These are phyloP conservation scores for Suhomyces sp. DNA, from an alignment of 805 yeast genomes.

Conservation along the genomic window DNA sequence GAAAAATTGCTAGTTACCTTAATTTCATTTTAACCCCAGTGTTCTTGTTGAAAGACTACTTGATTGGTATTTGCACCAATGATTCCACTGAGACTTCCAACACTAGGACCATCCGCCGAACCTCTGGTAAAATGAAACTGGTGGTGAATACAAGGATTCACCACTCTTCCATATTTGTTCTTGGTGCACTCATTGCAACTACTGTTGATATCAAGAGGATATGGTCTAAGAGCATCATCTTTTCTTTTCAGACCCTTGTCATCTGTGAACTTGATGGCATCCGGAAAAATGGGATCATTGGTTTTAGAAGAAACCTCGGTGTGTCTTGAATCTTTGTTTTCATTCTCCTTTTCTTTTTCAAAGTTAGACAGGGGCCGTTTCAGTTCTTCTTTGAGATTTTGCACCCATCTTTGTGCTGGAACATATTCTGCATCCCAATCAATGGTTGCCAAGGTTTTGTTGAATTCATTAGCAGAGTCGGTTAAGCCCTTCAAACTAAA, in stretches of 20 bases:
- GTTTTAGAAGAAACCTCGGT: too few relatives aligned
- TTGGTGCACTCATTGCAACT: slow-evolving; percentile 4
- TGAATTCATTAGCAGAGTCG: slow-evolving; percentile 5
- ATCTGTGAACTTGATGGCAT: too few relatives aligned
- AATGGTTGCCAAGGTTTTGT: slow-evolving; percentile 1
- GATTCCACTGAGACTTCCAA: too few relatives aligned
- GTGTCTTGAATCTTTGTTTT: slow-evolving; percentile 2
- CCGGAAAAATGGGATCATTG: too few relatives aligned
- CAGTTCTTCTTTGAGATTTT: too few relatives aligned
- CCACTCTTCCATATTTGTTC: slow-evolving; percentile 7
- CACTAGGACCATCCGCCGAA: too few relatives aligned
- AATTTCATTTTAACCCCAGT: neutral
- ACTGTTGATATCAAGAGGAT: too few relatives aligned
- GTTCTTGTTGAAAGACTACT: slow-evolving; percentile 1
- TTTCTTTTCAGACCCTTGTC: too few relatives aligned
- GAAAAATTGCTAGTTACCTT: too few relatives aligned
- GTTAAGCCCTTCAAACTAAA: slow-evolving; percentile 19
- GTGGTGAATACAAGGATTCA: slow-evolving; percentile 14
- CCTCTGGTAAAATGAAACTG: too few relatives aligned
- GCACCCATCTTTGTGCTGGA: slow-evolving; percentile 3
- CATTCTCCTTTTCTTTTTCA: slow-evolving; percentile 4
- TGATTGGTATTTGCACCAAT: slow-evolving; percentile 1
- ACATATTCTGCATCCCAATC: slow-evolving; percentile 9
- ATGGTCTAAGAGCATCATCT: too few relatives aligned
- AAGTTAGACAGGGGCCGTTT: too few relatives aligned